Conservation (phyloP, 177 flowering plant species). For the Tripterygium wilfordii region DNA sequence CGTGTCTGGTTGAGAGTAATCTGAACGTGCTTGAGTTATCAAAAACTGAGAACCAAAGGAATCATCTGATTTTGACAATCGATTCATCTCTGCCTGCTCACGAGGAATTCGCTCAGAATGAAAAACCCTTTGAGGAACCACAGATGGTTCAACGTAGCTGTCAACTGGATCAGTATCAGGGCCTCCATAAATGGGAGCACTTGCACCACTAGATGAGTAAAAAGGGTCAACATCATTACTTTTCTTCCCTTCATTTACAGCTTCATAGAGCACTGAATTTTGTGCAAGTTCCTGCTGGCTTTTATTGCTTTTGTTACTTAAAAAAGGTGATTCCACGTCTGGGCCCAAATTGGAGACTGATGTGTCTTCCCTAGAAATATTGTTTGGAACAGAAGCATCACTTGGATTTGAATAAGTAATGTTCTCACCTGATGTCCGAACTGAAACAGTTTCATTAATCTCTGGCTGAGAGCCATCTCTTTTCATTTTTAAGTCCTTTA, state of each 20-base stretch:
- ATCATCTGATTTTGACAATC: constrained; percentile 89
- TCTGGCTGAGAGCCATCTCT: constrained; percentile 25
- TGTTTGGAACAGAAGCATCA: constrained; percentile 18
- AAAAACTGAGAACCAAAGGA: constrained; percentile 65
- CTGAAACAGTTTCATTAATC: constrained; percentile 24
- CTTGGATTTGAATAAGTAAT: constrained; percentile 17
- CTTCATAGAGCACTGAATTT: constrained; percentile 16
- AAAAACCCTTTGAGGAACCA: constrained; percentile 50
- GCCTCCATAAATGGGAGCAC: constrained; percentile 24
- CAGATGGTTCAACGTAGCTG: constrained; percentile 42
- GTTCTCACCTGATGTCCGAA: constrained; percentile 23
- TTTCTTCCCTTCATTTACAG: constrained; percentile 1
- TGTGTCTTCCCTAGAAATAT: constrained; percentile 25
- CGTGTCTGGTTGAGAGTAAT: constrained; percentile 20
- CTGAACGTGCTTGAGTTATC: constrained; percentile 37
- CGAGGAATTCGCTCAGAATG: constrained; percentile 72
- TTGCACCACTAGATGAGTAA: constrained; percentile 17
- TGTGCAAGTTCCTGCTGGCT: constrained; percentile 24
- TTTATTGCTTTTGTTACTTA: constrained; percentile 25
- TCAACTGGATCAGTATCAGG: constrained; percentile 38
- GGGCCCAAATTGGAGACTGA: constrained; percentile 12
- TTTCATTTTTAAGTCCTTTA: constrained; percentile 32
- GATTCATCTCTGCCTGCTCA: constrained; percentile 63
- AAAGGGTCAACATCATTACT: constrained; percentile 24
- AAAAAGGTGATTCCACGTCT: constrained; percentile 10